Evolutionary conservation across 2,329 filamentous ascomycete genomes (phyloP).

Genomic region (Microascus cirrosus): DNA sequence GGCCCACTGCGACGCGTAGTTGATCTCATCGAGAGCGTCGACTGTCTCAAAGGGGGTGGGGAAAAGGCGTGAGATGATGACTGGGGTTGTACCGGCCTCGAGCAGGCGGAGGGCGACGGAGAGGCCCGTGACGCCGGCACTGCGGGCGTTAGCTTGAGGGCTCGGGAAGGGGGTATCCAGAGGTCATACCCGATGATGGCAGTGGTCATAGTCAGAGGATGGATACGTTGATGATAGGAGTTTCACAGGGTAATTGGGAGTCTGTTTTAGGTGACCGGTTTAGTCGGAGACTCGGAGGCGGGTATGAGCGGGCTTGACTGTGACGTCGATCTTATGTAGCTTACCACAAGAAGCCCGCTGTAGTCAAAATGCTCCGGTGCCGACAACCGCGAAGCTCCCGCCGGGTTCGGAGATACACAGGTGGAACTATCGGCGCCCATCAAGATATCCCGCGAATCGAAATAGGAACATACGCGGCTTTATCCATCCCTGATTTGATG

Average conservation of each 20-base stretch:
- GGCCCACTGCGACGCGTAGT: conserved; percentile 47
- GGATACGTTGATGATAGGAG: no score
- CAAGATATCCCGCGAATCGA: no score
- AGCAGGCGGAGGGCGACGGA: conserved; percentile 35
- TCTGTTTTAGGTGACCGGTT: background rate
- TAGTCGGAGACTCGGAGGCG: background rate
- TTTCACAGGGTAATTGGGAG: no score
- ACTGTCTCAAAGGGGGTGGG: conserved; percentile 33
- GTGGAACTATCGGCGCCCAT: no score
- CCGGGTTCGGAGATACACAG: no score
- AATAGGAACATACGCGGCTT: no score
- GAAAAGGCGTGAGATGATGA: conserved; percentile 33
- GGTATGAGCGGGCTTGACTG: no score
- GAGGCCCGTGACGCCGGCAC: conserved; percentile 42
- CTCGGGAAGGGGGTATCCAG: background rate
- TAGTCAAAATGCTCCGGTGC: no score
- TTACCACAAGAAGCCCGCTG: no score
- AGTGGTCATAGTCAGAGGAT: background rate
- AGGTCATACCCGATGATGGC: conserved; percentile 3
- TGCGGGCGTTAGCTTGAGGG: conserved; percentile 12
- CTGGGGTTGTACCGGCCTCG: conserved; percentile 23
- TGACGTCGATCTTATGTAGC: no score
- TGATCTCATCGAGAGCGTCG: conserved; percentile 25
- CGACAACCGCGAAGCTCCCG: no score
- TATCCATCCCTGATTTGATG: no score